phyloP scores from a whole-genome alignment of 768 basidiomycete genomes.

The Collybiopsis luxurians region DNA sequence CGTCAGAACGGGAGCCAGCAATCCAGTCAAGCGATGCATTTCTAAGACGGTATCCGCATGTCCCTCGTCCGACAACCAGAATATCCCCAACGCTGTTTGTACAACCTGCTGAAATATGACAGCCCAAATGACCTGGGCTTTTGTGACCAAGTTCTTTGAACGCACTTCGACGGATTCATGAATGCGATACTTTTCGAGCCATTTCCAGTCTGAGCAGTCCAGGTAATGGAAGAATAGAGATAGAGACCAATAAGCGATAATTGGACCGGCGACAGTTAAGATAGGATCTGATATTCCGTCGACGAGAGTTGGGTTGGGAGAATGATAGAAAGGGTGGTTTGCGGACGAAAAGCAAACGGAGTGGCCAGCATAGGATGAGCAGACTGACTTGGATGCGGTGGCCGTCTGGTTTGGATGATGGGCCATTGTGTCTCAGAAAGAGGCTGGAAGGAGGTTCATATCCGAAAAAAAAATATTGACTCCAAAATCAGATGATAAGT shows the following conservation, averaged over 20 bases:
- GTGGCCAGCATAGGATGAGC: slow-evolving; percentile 14
- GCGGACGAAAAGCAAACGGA: slow-evolving; percentile 32
- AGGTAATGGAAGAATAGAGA: slow-evolving; percentile 80
- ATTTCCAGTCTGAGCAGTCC: slow-evolving; percentile 73
- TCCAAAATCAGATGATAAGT: no score
- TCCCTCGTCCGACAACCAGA: slow-evolving; percentile 54
- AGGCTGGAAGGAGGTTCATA: not conserved
- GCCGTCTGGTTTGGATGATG: not conserved
- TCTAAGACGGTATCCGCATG: slow-evolving; percentile 37
- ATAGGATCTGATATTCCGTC: slow-evolving; percentile 64
- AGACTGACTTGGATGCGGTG: not conserved
- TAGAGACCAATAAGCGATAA: slow-evolving; percentile 81
- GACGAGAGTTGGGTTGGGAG: slow-evolving; percentile 42
- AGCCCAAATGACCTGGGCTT: slow-evolving; percentile 67
- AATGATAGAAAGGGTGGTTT: slow-evolving; percentile 56
- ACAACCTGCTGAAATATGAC: slow-evolving; percentile 85
- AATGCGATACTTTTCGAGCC: slow-evolving; percentile 81
- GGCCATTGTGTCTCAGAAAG: not conserved
- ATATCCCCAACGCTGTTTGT: slow-evolving; percentile 74
- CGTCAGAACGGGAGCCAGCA: slow-evolving; percentile 36
- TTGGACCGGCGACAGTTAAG: slow-evolving; percentile 69
- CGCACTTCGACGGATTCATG: slow-evolving; percentile 84
- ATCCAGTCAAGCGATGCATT: slow-evolving; percentile 38
- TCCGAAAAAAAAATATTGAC: no score
- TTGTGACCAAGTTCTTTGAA: slow-evolving; percentile 71